These are phyloP conservation scores for Solanum bukasovii DNA, from an alignment of 257 asterid species.

Conservation along the genomic window DNA sequence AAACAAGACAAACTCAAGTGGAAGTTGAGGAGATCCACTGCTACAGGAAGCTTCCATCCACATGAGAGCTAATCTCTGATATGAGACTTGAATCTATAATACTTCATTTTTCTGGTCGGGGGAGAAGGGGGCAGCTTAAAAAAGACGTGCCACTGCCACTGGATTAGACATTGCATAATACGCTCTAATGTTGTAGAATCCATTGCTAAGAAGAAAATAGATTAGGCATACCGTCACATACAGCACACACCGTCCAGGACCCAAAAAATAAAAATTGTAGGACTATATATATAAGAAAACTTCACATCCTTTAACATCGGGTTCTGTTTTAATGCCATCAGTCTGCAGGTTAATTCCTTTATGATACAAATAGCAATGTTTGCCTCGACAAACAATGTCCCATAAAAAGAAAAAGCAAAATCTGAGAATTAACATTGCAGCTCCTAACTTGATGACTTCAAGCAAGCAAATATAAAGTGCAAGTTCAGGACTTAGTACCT, in stretches of 20 bases:
- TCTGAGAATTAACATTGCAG: not conserved
- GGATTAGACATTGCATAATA: not conserved
- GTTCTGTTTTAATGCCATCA: not conserved
- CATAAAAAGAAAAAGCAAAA: not conserved
- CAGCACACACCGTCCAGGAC: not conserved
- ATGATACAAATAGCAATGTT: not conserved
- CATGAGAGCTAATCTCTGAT: not conserved
- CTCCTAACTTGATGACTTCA: not conserved
- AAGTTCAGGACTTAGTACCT: slow-evolving; percentile 34
- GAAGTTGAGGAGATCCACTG: not conserved
- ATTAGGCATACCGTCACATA: not conserved
- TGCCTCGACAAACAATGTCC: not conserved
- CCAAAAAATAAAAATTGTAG: not conserved
- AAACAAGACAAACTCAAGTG: not conserved
- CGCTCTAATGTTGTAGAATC: not conserved
- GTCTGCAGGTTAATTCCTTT: not conserved
- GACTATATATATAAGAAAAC: not conserved
- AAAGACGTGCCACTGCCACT: not conserved
- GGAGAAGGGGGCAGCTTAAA: not conserved
- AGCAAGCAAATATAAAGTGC: not conserved
- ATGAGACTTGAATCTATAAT: not conserved
- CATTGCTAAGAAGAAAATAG: not conserved
- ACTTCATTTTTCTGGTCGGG: not conserved
- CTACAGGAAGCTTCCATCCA: not conserved
- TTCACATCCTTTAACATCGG: not conserved